Evolutionary conservation across 768 basidiomycete genomes (phyloP), one percentile per base, ranked within the genome.

Genomic region (Calocera cornea): DNA sequence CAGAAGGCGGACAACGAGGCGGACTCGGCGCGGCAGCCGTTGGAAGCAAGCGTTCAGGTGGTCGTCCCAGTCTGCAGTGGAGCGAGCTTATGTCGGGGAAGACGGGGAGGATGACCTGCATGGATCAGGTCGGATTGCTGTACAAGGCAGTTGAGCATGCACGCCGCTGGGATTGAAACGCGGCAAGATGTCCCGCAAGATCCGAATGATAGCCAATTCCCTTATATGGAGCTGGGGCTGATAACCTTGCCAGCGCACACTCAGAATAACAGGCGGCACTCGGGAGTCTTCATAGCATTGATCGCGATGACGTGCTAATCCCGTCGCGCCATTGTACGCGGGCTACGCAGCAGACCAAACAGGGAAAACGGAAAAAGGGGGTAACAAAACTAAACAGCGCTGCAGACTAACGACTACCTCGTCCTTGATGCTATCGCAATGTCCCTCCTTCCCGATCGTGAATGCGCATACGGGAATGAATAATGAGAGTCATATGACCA

Each of bases 401-500:
- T 11, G 54, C 54, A 60, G 14, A 60, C 54, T 60, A 27, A 60
- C 54, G 31, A 60, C 54, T 60, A 60, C 27, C 24, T 27, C 54
- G 27, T 60, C 27, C 54, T 60, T 10, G 54, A 60, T 60, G 54
- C 31, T 60, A 60, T 60, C 54, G 54, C 31, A 60, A 33, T 29
- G 24, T 27, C 31, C 54, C 54, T 60, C 54, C 54, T 60, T 31
- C 54, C 54, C 54, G 54, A 60, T 60, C 54, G 54, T 60, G 14
- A 11, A 22, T 33, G 22, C 54, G 54, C 54, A 60, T 60, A 60
- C 54, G 54, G 54, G 54, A 60, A 60, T 60, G 12, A 33, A 60
- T 29, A 16, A 60, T 19, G 54, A 60, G 49, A 60, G 16, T 11
- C 54, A 47, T 47, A 24, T 47, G 14, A 60, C 54, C 31, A 60